Evolutionary conservation across 352 stramenopile genomes (phyloP), one percentile per base, ranked within the genome.

Genomic region (Globisporangium lucens): DNA sequence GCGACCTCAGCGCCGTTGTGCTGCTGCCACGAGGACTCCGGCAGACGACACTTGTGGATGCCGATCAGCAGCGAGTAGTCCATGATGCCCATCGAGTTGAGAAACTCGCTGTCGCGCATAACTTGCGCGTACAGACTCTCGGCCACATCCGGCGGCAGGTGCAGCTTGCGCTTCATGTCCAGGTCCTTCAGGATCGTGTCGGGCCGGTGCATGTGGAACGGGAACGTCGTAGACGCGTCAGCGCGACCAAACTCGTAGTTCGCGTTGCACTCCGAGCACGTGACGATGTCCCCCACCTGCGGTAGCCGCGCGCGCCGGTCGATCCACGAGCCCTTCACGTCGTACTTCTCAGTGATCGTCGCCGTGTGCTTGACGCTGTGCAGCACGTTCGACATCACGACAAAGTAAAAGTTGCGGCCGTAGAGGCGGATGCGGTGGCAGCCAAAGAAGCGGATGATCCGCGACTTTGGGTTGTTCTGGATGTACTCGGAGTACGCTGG

Each of bases 391-490:
- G 83, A 79, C 85, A 93, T 93, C 59, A 93, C 85, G 3, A 87
- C 81, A 72, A 93, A 93, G 66, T 89, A 90, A 65, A 93, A 91
- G 65, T 89, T 89, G 55, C 84, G 79, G 6, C 85, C 85, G 53
- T 95, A 95, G 9, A 97, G 74, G 5, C 78, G 76, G 33, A 97
- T 81, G 49, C 81, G 79, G 49, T 97, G 89, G 65, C 86, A 94
- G 22, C 89, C 89, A n/a, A 93, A 91, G 63, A 94, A 96, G 9
- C 89, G 83, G 41, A 91, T 95, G 36, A 97, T 76, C 20, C 90
- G 76, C 58, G 81, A 91, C 64, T 80, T 71, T 0, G 87, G 79
- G 49, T 93, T 74, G 51, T 61, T 65, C 51, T 76, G 75, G 30
- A 97, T 68, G 61, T 91, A 92, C 8, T 78, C 72, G 3, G 79